Percentiles rank a stretch among this genome's conserved stretches.
phyloP scores from a whole-genome alignment of 2,329 filamentous ascomycete genomes.

The Penicillium sp. region DNA sequence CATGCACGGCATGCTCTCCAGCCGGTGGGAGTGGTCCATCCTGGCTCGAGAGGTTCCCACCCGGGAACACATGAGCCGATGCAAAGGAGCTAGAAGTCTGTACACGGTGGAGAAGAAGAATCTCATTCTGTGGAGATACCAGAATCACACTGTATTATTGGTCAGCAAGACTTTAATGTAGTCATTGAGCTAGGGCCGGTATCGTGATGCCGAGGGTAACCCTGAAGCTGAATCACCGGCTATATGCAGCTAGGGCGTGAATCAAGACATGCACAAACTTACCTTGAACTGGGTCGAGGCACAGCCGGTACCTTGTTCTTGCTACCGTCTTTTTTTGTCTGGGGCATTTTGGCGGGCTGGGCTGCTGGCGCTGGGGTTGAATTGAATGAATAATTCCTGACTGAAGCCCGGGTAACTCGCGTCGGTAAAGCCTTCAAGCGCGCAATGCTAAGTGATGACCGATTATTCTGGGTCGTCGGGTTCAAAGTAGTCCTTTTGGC shows the following conservation, averaged over 20 bases:
- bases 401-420: background rate
- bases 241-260: background rate
- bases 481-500: background rate
- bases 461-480: background rate
- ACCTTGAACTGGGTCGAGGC: slow-evolving; percentile 66
- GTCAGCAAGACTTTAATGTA: background rate
- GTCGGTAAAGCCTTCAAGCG: background rate
- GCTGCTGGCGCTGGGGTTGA: background rate
- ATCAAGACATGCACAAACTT: slow-evolving; percentile 12
- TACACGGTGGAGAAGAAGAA: slow-evolving; percentile 84
- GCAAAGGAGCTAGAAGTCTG: slow-evolving; percentile 79
- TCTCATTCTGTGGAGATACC: slow-evolving; percentile 80
- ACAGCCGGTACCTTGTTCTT: slow-evolving; percentile 42
- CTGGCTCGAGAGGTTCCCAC: slow-evolving; percentile 74
- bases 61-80: slow-evolving; percentile 92
- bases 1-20: slow-evolving; percentile 58
- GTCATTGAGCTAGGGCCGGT: background rate
- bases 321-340: slow-evolving; percentile 11
- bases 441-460: background rate
- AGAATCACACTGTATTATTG: slow-evolving; percentile 65
- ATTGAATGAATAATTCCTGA: slow-evolving; percentile 16
- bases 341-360: slow-evolving; percentile 21
- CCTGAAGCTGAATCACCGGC: background rate
- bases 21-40: slow-evolving; percentile 62
- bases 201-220: background rate